Conservation (phyloP, 768 basidiomycete genomes). For the Hypholoma fasciculare region DNA sequence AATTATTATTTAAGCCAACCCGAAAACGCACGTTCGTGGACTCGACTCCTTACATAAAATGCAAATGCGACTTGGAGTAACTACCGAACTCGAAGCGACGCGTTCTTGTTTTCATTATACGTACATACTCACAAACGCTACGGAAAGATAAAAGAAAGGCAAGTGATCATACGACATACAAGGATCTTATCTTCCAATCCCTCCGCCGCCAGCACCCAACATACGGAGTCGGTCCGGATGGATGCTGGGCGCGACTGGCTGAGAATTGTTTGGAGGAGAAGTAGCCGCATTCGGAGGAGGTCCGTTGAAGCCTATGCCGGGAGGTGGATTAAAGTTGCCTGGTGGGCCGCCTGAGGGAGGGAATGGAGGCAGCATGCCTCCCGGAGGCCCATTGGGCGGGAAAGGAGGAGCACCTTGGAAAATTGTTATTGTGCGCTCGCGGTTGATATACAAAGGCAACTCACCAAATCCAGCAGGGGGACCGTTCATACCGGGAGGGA, state of each 20-base stretch:
- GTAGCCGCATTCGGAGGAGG: constrained; percentile 34
- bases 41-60: background rate
- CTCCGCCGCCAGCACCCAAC: constrained; percentile 49
- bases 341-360: constrained; percentile 38
- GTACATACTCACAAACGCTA: constrained; percentile 1
- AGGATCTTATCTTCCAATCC: background rate
- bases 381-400: constrained; percentile 47
- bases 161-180: background rate
- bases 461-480: constrained; percentile 30
- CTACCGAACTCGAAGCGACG: background rate
- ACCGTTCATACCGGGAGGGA: constrained; percentile 41
- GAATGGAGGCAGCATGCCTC: constrained; percentile 44
- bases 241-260: constrained; percentile 58
- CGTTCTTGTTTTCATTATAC: constrained; percentile 1
- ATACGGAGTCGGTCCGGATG: constrained; percentile 84
- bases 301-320: constrained; percentile 33
- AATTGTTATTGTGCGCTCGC: constrained; percentile 5
- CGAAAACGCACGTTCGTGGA: constrained; percentile 23
- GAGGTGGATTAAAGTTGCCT: constrained; percentile 27
- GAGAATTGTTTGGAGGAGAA: constrained; percentile 23
- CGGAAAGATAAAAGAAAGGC: background rate
- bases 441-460: background rate
- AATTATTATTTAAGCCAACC: constrained; percentile 17
- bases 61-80: background rate
- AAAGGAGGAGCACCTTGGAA: constrained; percentile 46